Base-by-base conservation (phyloP, 2,329 filamentous ascomycete species). In the Cladophialophora chaetospira region DNA sequence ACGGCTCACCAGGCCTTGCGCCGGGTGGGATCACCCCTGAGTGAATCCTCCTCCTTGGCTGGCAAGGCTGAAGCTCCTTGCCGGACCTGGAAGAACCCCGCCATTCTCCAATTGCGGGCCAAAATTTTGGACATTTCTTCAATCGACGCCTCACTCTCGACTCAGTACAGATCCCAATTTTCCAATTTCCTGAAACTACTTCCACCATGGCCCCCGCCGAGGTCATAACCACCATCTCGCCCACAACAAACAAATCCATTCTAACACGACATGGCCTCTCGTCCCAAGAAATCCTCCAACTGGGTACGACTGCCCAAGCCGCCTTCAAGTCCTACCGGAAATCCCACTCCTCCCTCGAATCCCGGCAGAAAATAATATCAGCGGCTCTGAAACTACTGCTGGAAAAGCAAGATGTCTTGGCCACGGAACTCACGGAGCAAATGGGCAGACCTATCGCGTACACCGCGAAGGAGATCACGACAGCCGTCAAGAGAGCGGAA, bases 391-490 rank as follows among this genome's bases (percentile, higher is more conserved):
- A 86, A 61, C 74, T 89, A 3, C 79, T 97, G 25, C 74, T 77
- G 13, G 82, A 85, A 47, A 86, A 85, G 70, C 83, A 91, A 72
- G 88, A 94, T 84, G 88, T 86, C 61, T 79, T 97, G 29, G 91
- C 88, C 4, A 82, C 84, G 65, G 92, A 97, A 72, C 77, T 97
- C 58, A 97, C 92, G 0, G 87, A 90, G 71, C 92, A 97, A 77
- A 97, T 97, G 92, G 93, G 93, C 38, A 83, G 93, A 17, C 93
- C 93, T 29, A 96, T 97, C 67, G 83, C 88, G 33, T 97, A 93
- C 72, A 89, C 89, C 0, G 86, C 82, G 44, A 91, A 86, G 65
- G 93, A 97, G 77, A 82, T 97, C 64, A 77, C 84, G 26, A 97
- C 93, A 13, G 92, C 92, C 5, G 83, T 95, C 63, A 89, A 88